Evolutionary conservation across 2,329 filamentous ascomycete species (phyloP).

Genomic region (Claviceps lovelessii): DNA sequence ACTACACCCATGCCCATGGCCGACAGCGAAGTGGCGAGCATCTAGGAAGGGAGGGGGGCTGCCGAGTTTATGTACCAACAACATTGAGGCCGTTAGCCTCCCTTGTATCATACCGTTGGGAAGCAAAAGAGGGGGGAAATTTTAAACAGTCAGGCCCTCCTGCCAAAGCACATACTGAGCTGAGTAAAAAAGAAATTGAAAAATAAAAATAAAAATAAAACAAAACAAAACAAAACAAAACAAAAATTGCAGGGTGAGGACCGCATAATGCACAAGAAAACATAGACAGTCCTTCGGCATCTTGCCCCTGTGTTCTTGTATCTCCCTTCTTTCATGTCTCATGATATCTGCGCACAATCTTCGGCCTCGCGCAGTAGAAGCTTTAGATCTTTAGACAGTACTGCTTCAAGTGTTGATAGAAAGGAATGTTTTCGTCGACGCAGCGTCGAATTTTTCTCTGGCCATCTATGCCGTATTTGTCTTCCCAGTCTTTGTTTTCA

Average conservation of each 20-base stretch:
- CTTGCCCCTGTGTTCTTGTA: neutral
- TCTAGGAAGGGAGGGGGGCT: neutral
- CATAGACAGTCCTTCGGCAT: neutral
- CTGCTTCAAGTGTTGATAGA: constrained; percentile 72
- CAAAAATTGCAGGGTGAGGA: neutral
- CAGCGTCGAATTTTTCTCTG: constrained; percentile 55
- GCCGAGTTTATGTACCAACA: constrained; percentile 2
- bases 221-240: neutral
- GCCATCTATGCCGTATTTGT: constrained; percentile 60
- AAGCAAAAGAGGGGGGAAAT: neutral
- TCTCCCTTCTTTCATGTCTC: neutral
- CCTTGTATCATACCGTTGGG: constrained; percentile 2
- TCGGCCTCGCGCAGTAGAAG: too few relatives aligned
- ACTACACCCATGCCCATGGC: neutral
- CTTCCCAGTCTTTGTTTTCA: constrained; percentile 56
- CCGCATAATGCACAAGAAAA: neutral
- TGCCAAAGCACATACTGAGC: neutral
- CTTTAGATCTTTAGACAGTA: constrained; percentile 52
- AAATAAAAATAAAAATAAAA: neutral
- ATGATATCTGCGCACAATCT: too few relatives aligned
- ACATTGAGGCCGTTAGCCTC: neutral
- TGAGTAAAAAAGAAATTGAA: neutral
- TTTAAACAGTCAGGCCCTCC: neutral
- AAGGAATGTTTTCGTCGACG: constrained; percentile 55
- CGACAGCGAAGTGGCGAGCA: neutral